These are phyloP conservation scores for Saraca asoca DNA, from an alignment of 331 rosid genomes.

Conservation along the genomic window DNA sequence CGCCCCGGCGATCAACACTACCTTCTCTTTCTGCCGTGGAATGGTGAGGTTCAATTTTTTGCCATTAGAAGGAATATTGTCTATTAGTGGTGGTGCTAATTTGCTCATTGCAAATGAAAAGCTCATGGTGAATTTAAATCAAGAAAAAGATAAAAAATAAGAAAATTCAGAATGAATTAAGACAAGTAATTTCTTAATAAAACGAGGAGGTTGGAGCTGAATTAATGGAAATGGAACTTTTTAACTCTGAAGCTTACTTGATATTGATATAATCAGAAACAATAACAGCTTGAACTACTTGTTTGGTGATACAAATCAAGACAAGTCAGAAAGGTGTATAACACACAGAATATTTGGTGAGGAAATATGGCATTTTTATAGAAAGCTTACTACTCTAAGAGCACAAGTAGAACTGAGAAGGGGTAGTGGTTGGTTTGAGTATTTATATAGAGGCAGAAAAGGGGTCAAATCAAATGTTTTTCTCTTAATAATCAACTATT, in stretches of 20 bases:
- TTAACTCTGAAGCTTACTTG: too few relatives aligned
- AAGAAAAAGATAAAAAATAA: not conserved
- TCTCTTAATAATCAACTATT: too few relatives aligned
- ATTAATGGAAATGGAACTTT: too few relatives aligned
- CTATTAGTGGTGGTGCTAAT: constrained; percentile 38
- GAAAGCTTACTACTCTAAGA: constrained; percentile 4
- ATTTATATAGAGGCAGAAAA: constrained; percentile 34
- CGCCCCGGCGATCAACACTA: constrained; percentile 79
- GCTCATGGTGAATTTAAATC: constrained; percentile 29
- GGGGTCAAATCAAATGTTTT: constrained; percentile 22
- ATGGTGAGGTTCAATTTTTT: constrained; percentile 35
- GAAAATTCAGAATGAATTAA: not conserved
- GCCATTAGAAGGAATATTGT: constrained; percentile 44
- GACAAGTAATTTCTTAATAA: not conserved
- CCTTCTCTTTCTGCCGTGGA: constrained; percentile 60
- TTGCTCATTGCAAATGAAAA: constrained; percentile 37
- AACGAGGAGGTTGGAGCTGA: too few relatives aligned
- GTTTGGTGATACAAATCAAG: too few relatives aligned
- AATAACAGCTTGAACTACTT: too few relatives aligned
- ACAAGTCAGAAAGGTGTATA: not conserved
- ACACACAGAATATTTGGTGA: not conserved
- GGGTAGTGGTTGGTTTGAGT: constrained; percentile 9
- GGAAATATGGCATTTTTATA: not conserved
- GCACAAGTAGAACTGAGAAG: constrained; percentile 22
- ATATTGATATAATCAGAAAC: too few relatives aligned